Percentiles rank a stretch among this genome's conserved stretches.
These are phyloP conservation scores for Cercospora sp. DNA, from an alignment of 2,329 filamentous ascomycete genomes.

Conservation along the genomic window DNA sequence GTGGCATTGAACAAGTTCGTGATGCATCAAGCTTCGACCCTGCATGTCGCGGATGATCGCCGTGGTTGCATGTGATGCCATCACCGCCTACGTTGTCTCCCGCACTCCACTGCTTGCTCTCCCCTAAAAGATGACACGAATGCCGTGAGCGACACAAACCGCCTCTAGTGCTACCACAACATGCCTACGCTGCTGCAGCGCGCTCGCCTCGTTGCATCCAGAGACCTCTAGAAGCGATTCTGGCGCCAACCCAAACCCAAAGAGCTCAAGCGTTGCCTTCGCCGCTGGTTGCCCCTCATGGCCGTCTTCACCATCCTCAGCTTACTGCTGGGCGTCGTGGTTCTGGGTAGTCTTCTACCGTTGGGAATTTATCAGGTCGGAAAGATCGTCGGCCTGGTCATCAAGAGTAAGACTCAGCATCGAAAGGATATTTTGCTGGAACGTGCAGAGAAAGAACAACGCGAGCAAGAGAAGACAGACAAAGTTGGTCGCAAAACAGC, in stretches of 20 bases:
- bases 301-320: slow-evolving; percentile 16
- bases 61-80: slow-evolving; percentile 13
- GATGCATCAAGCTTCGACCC: slow-evolving; percentile 6
- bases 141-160: background rate
- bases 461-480: slow-evolving; percentile 8
- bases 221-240: slow-evolving; percentile 5
- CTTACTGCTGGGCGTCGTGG: slow-evolving; percentile 27
- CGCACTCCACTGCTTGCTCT: background rate
- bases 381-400: slow-evolving; percentile 30
- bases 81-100: background rate
- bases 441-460: slow-evolving; percentile 31
- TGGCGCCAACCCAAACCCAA: slow-evolving; percentile 1
- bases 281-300: background rate
- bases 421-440: slow-evolving; percentile 36
- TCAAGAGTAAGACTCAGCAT: slow-evolving; percentile 35
- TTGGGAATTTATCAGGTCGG: slow-evolving; percentile 30
- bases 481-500: slow-evolving; percentile 8
- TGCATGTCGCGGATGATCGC: slow-evolving; percentile 6
- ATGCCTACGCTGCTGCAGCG: slow-evolving; percentile 1
- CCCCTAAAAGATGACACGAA: slow-evolving; percentile 3
- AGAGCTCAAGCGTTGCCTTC: background rate
- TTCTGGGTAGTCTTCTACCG: slow-evolving; percentile 30
- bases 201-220: background rate
- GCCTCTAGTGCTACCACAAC: background rate
- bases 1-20: background rate